Conservation (phyloP, 2,329 filamentous ascomycete species). For the Xylaria sp. region DNA sequence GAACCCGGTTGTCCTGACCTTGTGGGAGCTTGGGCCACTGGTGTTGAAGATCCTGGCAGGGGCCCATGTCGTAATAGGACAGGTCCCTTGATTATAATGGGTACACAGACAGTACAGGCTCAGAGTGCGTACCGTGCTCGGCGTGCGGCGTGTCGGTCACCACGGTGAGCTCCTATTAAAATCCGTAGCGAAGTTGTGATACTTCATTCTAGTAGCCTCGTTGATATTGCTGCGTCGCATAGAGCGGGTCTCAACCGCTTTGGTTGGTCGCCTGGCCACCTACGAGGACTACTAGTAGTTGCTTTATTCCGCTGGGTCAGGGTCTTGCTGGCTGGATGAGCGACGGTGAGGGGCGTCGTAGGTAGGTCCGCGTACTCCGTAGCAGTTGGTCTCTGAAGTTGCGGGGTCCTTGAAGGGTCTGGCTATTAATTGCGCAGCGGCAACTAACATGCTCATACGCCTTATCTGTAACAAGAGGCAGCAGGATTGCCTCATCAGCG, state of each 20-base stretch:
- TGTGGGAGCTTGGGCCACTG: neutral
- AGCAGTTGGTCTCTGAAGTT: constrained; percentile 5
- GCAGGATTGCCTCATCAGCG: constrained; percentile 16
- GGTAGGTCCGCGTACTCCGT: too few relatives aligned
- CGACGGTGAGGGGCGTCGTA: constrained; percentile 5
- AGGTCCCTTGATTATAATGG: neutral
- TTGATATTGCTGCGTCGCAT: neutral
- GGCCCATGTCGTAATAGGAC: neutral
- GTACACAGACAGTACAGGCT: neutral
- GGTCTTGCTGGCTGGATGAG: constrained; percentile 2
- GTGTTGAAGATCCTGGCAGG: neutral
- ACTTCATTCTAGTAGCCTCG: neutral
- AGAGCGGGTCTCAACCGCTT: neutral
- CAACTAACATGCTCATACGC: constrained; percentile 1
- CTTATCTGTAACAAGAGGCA: constrained; percentile 8
- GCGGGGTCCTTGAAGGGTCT: neutral
- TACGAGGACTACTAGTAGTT: too few relatives aligned
- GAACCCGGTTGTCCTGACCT: neutral
- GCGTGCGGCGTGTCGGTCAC: neutral
- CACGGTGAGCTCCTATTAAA: neutral
- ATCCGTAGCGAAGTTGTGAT: too few relatives aligned
- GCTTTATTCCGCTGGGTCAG: too few relatives aligned
- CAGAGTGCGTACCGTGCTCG: neutral
- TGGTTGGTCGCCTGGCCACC: neutral
- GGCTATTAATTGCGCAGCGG: constrained; percentile 1